phyloP scores from a whole-genome alignment of 2,329 filamentous ascomycete genomes.

The Sporothrix pallida region DNA sequence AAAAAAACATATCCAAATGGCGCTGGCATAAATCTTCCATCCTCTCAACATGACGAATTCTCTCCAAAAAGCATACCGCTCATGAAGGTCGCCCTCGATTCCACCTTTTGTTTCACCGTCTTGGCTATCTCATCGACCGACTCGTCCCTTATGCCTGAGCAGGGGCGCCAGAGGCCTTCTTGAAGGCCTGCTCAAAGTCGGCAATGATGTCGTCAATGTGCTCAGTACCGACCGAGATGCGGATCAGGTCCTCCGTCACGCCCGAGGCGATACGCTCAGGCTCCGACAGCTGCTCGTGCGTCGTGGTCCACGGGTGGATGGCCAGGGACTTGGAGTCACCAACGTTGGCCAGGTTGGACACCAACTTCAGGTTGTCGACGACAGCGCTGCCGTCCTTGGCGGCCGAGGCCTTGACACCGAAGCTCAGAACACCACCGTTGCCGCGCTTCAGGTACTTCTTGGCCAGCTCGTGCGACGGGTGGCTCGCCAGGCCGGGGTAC shows the following conservation, averaged over 20 bases:
- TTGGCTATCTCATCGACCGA: no score
- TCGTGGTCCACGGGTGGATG: conserved; percentile 94
- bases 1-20: neutral
- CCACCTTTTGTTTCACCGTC: neutral
- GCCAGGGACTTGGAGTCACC: conserved; percentile 94
- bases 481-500: conserved; percentile 85
- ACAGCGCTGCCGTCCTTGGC: conserved; percentile 82
- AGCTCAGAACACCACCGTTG: conserved; percentile 88
- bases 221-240: conserved; percentile 93
- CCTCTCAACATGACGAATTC: neutral
- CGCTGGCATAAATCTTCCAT: conserved; percentile 13
- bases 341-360: conserved; percentile 95
- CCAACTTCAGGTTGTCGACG: conserved; percentile 92
- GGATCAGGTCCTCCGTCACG: conserved; percentile 87
- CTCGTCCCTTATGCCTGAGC: conserved; percentile 40
- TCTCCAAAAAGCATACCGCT: neutral
- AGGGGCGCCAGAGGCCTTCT: conserved; percentile 59
- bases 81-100: neutral
- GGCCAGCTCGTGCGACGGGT: conserved; percentile 77
- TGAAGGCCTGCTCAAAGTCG: conserved; percentile 92
- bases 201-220: conserved; percentile 97
- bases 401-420: conserved; percentile 84
- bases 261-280: conserved; percentile 81
- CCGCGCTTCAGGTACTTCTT: conserved; percentile 87
- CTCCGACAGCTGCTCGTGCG: conserved; percentile 87